Base-by-base conservation (phyloP, 2,329 filamentous ascomycete genomes). In the Cercospora zeae-maydis region DNA sequence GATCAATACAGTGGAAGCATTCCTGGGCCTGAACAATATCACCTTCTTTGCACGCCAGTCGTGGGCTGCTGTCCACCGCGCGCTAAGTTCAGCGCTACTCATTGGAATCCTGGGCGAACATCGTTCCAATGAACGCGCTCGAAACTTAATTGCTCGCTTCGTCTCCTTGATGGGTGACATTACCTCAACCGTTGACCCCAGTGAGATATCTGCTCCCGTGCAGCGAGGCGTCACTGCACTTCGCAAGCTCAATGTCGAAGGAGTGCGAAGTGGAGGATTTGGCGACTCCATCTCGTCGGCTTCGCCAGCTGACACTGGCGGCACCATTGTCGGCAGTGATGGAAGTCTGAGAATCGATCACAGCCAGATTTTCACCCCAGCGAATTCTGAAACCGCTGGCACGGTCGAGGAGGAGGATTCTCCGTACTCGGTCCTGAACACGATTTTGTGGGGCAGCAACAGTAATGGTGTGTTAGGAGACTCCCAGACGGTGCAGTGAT, bases 11-110 rank as follows among this genome's bases (percentile, higher is more conserved):
- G 83, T 87, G 10, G 83, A 86, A 69, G 83, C 84, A 0, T 88
- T 86, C 71, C 80, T 87, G 2, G 85, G 86, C 57, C 75, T 88
- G 3, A 79, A 81, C 64, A 81, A 81, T 70, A 80, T 82, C 75
- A 74, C 72, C 1, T 65, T 72, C 53, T 74, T 81, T 76, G 36
- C 78, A 71, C 8, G 77, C 73, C 56, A 79, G 75, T 54, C 71
- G 9, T 75, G 73, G 73, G 70, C 71, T 9, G 71, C 73, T 4
- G 67, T 74, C 2, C 73, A 74, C 59, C 71, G 77, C 76, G 58
- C 78, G 74, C 68, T 80, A 73, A 64, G 79, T 75, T 64, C 73
- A 78, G 66, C 72, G 4, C 64, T 75, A 1, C 66, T 75, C 1
- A 69, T 75, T 14, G 73, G 73, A 21, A 75, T 80, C 73, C 69